phyloP scores from a whole-genome alignment of 306 rosid species.

The Cyclanthera cordifolia region DNA sequence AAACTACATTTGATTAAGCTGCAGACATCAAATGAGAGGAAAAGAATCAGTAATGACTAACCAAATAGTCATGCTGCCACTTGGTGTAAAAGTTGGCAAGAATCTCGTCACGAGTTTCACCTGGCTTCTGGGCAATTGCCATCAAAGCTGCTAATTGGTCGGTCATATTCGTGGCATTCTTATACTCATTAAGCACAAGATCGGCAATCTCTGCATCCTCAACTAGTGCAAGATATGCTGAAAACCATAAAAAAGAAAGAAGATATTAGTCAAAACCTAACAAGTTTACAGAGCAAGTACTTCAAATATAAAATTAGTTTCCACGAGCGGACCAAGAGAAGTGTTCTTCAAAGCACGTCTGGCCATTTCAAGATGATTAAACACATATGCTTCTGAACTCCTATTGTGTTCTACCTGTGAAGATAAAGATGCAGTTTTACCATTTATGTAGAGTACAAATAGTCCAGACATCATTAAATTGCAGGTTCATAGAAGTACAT shows the following conservation, averaged over 20 bases:
- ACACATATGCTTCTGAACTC: constrained; percentile 57
- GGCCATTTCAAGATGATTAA: constrained; percentile 64
- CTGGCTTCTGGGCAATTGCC: constrained; percentile 77
- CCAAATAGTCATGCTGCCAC: constrained; percentile 93
- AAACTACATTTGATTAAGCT: neutral
- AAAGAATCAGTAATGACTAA: constrained; percentile 7
- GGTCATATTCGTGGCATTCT: constrained; percentile 86
- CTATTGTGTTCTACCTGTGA: constrained; percentile 62
- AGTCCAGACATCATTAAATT: constrained; percentile 1
- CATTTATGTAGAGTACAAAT: constrained; percentile 1
- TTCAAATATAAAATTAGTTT: constrained; percentile 13
- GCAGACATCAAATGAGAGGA: neutral
- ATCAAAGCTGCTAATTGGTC: constrained; percentile 94
- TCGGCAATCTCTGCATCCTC: constrained; percentile 43
- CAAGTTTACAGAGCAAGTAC: constrained; percentile 8
- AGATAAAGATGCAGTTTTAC: constrained; percentile 7
- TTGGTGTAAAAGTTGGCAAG: constrained; percentile 73
- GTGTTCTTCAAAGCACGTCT: constrained; percentile 86
- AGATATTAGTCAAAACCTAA: constrained; percentile 3
- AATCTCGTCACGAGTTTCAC: constrained; percentile 69
- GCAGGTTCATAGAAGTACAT: constrained; percentile 24
- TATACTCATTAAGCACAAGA: constrained; percentile 57
- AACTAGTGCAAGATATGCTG: constrained; percentile 73
- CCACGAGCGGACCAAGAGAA: constrained; percentile 53
- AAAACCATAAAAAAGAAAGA: constrained; percentile 21